These are phyloP conservation scores for Ophiosphaerella korrae DNA, from an alignment of 2,329 filamentous ascomycete species.

Conservation along the genomic window DNA sequence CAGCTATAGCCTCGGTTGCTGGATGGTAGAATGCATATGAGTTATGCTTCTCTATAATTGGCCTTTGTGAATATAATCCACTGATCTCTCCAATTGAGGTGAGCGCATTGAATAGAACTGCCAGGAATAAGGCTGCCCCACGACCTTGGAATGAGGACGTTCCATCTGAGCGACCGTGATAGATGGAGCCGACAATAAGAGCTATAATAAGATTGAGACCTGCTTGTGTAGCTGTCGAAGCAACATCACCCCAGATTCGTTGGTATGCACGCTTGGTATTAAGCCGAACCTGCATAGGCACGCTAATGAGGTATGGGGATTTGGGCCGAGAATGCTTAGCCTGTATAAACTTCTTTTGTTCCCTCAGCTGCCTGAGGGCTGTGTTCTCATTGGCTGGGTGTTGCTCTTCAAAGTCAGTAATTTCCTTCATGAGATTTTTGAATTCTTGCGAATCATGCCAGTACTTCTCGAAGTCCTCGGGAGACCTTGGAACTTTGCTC, in stretches of 20 bases:
- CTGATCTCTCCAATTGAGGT: slow-evolving; percentile 60
- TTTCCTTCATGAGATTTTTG: slow-evolving; percentile 52
- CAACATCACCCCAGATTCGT: slow-evolving; percentile 40
- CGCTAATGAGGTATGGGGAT: slow-evolving; percentile 63
- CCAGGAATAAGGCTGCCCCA: slow-evolving; percentile 65
- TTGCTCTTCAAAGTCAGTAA: slow-evolving; percentile 57
- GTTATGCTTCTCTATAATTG: slow-evolving; percentile 87
- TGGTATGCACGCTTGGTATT: slow-evolving; percentile 41
- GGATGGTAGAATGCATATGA: slow-evolving; percentile 89
- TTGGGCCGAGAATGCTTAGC: slow-evolving; percentile 59
- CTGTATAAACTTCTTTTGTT: slow-evolving; percentile 58
- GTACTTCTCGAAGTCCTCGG: slow-evolving; percentile 54
- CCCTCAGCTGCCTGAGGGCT: slow-evolving; percentile 36
- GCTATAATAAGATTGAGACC: slow-evolving; percentile 60
- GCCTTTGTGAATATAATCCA: slow-evolving; percentile 76
- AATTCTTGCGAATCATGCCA: slow-evolving; percentile 61
- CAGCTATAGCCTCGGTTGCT: slow-evolving; percentile 79
- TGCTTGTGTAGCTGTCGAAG: slow-evolving; percentile 42
- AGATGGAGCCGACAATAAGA: slow-evolving; percentile 66
- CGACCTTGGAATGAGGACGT: slow-evolving; percentile 60
- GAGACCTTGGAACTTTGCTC: slow-evolving; percentile 53
- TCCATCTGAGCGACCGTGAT: slow-evolving; percentile 58
- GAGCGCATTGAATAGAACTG: slow-evolving; percentile 64
- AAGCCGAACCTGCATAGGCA: slow-evolving; percentile 52
- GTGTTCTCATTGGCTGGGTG: slow-evolving; percentile 52